Conservation (phyloP, 2,329 filamentous ascomycete species). For the Penicillium brevicompactum region DNA sequence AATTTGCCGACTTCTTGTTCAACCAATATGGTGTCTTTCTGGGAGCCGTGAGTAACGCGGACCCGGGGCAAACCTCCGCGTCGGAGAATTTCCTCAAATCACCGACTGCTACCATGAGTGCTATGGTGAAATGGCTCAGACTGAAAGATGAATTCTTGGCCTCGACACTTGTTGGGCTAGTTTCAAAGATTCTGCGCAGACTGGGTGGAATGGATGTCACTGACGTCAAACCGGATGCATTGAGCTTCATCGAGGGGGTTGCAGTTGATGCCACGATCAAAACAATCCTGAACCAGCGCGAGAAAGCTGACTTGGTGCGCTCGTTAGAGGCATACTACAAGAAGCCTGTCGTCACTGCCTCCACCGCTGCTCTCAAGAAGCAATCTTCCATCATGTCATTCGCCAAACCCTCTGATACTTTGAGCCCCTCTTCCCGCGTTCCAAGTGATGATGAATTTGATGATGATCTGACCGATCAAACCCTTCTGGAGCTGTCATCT, state of each 20-base stretch:
- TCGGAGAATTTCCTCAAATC: conserved; percentile 63
- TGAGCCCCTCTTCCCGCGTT: conserved; percentile 36
- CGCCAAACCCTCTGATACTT: conserved; percentile 37
- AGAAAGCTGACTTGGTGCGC: conserved; percentile 77
- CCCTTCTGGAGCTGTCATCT: conserved; percentile 43
- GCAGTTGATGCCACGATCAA: conserved; percentile 61
- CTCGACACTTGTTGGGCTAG: conserved; percentile 75
- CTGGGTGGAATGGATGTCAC: conserved; percentile 75
- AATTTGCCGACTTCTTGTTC: conserved; percentile 83
- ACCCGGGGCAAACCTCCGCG: conserved; percentile 41
- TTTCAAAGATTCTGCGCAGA: conserved; percentile 80
- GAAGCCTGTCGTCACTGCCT: conserved; percentile 46
- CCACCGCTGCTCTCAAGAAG: conserved; percentile 46
- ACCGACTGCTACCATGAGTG: conserved; percentile 65
- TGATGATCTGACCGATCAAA: conserved; percentile 43
- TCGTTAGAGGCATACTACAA: conserved; percentile 58
- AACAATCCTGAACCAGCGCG: conserved; percentile 78
- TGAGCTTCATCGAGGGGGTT: conserved; percentile 59
- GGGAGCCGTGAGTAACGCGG: conserved; percentile 61
- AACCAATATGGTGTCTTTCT: conserved; percentile 83
- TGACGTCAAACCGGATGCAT: conserved; percentile 66
- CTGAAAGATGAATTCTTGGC: conserved; percentile 86
- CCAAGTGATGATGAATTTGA: conserved; percentile 44
- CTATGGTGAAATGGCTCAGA: conserved; percentile 83
- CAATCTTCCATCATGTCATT: conserved; percentile 46